These are phyloP conservation scores for Davidsoniella virescens DNA, from an alignment of 2,329 filamentous ascomycete genomes.

Conservation along the genomic window DNA sequence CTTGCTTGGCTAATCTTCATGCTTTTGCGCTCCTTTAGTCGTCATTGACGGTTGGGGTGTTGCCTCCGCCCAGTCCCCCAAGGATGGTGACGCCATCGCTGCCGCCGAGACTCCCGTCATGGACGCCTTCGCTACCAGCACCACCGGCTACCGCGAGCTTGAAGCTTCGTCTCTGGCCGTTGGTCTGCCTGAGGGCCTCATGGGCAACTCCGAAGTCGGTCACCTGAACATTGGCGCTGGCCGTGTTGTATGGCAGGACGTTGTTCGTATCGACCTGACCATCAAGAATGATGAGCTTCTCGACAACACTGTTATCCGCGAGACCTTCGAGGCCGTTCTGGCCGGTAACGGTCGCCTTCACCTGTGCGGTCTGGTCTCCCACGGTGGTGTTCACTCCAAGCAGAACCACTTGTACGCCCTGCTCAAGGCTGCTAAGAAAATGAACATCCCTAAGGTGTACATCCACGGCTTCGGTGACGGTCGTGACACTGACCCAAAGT, in stretches of 20 bases:
- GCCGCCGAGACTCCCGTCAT: constrained; percentile 87
- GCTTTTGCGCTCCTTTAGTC: constrained; percentile 45
- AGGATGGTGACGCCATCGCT: constrained; percentile 87
- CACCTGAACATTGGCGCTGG: constrained; percentile 98
- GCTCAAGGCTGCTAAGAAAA: constrained; percentile 76
- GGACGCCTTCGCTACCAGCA: constrained; percentile 73
- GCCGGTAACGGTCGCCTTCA: constrained; percentile 84
- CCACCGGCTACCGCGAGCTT: constrained; percentile 77
- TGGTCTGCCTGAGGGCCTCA: constrained; percentile 86
- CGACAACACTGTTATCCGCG: constrained; percentile 60
- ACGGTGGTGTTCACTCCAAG: constrained; percentile 94
- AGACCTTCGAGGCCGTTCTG: constrained; percentile 63
- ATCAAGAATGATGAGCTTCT: constrained; percentile 73
- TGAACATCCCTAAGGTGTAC: constrained; percentile 76
- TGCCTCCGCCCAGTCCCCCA: constrained; percentile 60
- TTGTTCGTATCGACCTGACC: constrained; percentile 86
- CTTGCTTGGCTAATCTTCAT: constrained; percentile 43
- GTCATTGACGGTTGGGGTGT: constrained; percentile 99
- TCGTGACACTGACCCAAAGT: constrained; percentile 95
- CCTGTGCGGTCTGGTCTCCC: constrained; percentile 78
- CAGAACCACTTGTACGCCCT: constrained; percentile 84
- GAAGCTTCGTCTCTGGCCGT: constrained; percentile 94
- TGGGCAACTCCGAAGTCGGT: constrained; percentile 98
- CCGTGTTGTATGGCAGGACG: constrained; percentile 95
- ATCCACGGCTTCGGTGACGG: constrained; percentile 99